phyloP scores from a whole-genome alignment of 2,329 filamentous ascomycete genomes.

The Neophaeococcomyces aloes region DNA sequence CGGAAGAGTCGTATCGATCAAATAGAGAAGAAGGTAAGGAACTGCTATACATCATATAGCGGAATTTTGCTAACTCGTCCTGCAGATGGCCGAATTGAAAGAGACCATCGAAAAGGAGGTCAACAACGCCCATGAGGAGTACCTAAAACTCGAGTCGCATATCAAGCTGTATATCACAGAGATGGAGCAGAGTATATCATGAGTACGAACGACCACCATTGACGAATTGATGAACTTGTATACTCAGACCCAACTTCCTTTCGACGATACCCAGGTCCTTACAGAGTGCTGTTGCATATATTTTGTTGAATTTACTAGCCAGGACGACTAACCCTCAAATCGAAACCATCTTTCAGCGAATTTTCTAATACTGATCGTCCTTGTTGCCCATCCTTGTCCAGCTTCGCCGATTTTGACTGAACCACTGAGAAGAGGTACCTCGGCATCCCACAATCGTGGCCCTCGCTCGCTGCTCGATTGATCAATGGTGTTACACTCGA shows the following conservation, averaged over 20 bases:
- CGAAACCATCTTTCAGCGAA: slow-evolving; percentile 58
- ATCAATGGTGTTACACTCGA: slow-evolving; percentile 30
- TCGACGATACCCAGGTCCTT: slow-evolving; percentile 6
- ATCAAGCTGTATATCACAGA: slow-evolving; percentile 97
- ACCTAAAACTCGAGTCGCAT: slow-evolving; percentile 93
- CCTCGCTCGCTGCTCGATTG: slow-evolving; percentile 25
- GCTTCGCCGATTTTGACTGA: slow-evolving; percentile 39
- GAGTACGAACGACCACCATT: slow-evolving; percentile 3
- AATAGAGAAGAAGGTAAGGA: slow-evolving; percentile 87
- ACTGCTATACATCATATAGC: slow-evolving; percentile 3
- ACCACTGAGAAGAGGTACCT: slow-evolving; percentile 53
- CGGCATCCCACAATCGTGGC: slow-evolving; percentile 36
- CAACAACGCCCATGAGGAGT: slow-evolving; percentile 81
- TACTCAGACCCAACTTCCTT: background rate
- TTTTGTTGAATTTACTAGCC: too few relatives aligned
- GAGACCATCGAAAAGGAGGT: slow-evolving; percentile 96
- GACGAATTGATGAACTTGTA: slow-evolving; percentile 2
- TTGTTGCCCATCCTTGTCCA: slow-evolving; percentile 47
- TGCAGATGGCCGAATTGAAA: slow-evolving; percentile 89
- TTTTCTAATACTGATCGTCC: slow-evolving; percentile 46
- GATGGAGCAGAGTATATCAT: slow-evolving; percentile 78
- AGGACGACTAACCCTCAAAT: slow-evolving; percentile 40
- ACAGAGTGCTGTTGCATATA: too few relatives aligned
- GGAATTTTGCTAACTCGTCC: slow-evolving; percentile 24
- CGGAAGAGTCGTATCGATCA: slow-evolving; percentile 90